Evolutionary conservation across 2,329 filamentous ascomycete species (phyloP).

Genomic region (Sporothrix euskadiensis): DNA sequence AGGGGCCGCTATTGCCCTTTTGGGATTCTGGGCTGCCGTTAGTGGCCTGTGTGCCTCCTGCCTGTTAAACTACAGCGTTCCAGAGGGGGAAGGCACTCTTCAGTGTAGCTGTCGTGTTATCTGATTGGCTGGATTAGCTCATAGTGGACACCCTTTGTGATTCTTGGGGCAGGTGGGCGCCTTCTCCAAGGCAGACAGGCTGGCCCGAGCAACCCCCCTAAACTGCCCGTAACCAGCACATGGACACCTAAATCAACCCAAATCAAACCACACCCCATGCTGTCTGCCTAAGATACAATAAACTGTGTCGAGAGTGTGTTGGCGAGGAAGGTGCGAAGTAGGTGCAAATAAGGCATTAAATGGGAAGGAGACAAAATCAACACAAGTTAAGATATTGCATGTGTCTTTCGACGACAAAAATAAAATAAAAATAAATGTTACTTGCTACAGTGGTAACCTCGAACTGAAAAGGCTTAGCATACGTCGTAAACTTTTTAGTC

Average conservation of each 20-base stretch:
- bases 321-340: background rate
- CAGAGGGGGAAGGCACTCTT: background rate
- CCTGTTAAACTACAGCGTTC: background rate
- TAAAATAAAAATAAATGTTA: background rate
- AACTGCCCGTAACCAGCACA: background rate
- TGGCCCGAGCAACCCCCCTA: background rate
- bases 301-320: background rate
- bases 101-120: constrained; percentile 15
- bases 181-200: constrained; percentile 23
- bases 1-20: background rate
- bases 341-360: background rate
- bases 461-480: no score
- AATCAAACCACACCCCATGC: background rate
- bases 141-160: background rate
- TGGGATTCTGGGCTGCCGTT: background rate
- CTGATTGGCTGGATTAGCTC: background rate
- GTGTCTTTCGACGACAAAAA: background rate
- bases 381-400: background rate
- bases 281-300: background rate
- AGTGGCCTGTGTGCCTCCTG: background rate
- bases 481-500: no score
- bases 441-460: background rate
- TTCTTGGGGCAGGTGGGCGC: background rate
- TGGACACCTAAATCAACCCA: background rate
- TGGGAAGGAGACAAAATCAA: background rate